These are phyloP conservation scores for Lactarius tabidus DNA, from an alignment of 768 basidiomycete species.

Conservation along the genomic window DNA sequence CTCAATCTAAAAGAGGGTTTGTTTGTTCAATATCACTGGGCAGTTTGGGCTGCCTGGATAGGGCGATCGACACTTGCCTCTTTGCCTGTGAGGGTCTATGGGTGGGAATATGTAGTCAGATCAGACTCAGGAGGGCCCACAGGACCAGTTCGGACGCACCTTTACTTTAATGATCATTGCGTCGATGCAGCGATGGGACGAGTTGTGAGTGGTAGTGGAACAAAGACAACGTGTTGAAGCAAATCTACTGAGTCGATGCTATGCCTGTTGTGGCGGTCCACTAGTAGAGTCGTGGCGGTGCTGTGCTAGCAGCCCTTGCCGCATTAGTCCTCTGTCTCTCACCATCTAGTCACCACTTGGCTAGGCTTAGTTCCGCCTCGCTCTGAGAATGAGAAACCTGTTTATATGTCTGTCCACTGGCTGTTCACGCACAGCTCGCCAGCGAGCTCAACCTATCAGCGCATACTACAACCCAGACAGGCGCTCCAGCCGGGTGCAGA, in stretches of 20 bases:
- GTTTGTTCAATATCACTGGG: not conserved
- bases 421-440: too few species aligned
- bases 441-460: too few species aligned
- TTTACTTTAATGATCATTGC: conserved; percentile 88
- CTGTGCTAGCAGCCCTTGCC: not conserved
- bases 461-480: too few species aligned
- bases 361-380: not conserved
- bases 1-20: conserved; percentile 63
- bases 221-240: not conserved
- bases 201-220: conserved; percentile 6
- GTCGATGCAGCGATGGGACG: conserved; percentile 10
- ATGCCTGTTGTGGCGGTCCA: not conserved
- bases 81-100: conserved; percentile 92
- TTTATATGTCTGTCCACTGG: too few species aligned
- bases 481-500: too few species aligned
- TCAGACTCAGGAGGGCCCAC: not conserved
- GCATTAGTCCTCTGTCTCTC: not conserved
- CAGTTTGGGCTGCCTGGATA: not conserved
- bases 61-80: conserved; percentile 54
- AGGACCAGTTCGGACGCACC: conserved; percentile 39
- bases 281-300: too few species aligned
- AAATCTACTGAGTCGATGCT: not conserved
- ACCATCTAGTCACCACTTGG: not conserved
- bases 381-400: not conserved
- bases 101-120: conserved; percentile 2